phyloP scores from a whole-genome alignment of 352 stramenopile species.

The Phytophthora pisi region DNA sequence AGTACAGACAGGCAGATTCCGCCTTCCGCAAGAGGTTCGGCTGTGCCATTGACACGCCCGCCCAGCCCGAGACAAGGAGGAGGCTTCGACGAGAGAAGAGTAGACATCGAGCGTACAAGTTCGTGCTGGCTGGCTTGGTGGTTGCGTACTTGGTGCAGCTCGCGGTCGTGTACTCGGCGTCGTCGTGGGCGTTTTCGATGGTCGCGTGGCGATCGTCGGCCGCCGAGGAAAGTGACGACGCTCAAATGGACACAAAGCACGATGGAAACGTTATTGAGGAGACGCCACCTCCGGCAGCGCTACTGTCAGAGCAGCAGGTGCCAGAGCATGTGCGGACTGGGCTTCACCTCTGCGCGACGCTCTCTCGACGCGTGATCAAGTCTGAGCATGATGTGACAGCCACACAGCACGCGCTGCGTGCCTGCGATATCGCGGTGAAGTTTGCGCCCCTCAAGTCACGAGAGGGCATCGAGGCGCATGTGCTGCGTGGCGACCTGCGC shows the following conservation, averaged over 20 bases:
- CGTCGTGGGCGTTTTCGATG: constrained; percentile 41
- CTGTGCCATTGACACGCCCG: constrained; percentile 45
- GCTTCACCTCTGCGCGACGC: constrained; percentile 46
- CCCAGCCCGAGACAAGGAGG: constrained; percentile 37
- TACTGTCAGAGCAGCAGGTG: constrained; percentile 1
- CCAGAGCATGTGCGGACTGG: constrained; percentile 39
- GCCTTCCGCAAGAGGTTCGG: constrained; percentile 35
- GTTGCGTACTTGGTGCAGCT: constrained; percentile 41
- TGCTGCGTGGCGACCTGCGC: constrained; percentile 58
- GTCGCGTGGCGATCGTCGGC: constrained; percentile 22
- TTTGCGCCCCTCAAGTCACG: constrained; percentile 31
- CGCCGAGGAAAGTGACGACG: background rate
- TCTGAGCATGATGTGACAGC: constrained; percentile 44
- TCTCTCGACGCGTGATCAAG: constrained; percentile 46
- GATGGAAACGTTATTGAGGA: background rate
- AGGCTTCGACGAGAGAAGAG: constrained; percentile 25
- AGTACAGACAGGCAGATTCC: constrained; percentile 30
- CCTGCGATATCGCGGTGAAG: constrained; percentile 55
- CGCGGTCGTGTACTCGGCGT: constrained; percentile 33
- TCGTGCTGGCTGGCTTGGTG: constrained; percentile 39
- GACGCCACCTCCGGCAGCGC: background rate
- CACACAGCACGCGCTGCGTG: constrained; percentile 42
- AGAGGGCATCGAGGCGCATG: constrained; percentile 42
- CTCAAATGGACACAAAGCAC: background rate
- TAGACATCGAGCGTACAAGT: constrained; percentile 30